Percentiles rank a stretch among this genome's conserved stretches.
Conservation (phyloP, 192 early-diverging fungal genomes). For the Jimgerdemannia flammicorona region DNA sequence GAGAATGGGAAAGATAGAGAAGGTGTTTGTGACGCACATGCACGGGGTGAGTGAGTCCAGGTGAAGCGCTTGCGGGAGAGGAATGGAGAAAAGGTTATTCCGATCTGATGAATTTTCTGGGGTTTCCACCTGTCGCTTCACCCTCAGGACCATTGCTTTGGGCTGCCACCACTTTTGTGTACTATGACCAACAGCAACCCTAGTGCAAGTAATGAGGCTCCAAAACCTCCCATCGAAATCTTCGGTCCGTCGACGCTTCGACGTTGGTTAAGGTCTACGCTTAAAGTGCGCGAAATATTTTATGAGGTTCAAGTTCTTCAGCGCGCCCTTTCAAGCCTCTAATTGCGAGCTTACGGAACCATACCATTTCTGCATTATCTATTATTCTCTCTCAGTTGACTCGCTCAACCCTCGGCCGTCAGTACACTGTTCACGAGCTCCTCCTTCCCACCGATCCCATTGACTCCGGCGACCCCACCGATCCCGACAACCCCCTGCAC, state of each 20-base stretch:
- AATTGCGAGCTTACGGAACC: no score
- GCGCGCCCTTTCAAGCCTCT: no score
- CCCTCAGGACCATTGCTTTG: constrained; percentile 42
- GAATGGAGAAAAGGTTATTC: background rate
- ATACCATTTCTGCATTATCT: background rate
- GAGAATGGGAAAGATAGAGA: constrained; percentile 26
- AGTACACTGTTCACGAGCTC: constrained; percentile 43
- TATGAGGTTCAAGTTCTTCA: background rate
- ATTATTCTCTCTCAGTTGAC: constrained; percentile 9
- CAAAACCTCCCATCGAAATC: constrained; percentile 30
- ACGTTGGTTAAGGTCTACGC: constrained; percentile 32
- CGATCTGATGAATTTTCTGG: no score
- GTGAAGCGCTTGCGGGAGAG: background rate
- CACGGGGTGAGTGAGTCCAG: constrained; percentile 24
- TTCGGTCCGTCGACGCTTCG: constrained; percentile 46
- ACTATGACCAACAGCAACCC: constrained; percentile 26
- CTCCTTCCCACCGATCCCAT: constrained; percentile 17
- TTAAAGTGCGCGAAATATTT: constrained; percentile 6
- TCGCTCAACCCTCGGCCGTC: constrained; percentile 29
- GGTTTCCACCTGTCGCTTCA: no score
- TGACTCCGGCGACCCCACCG: constrained; percentile 2
- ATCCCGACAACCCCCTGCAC: constrained; percentile 15
- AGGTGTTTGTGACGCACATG: constrained; percentile 48
- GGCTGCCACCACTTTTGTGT: constrained; percentile 44
- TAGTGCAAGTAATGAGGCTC: constrained; percentile 1